Evolutionary conservation across 75 land plant genomes (phyloP), one percentile per base, ranked within the genome.

Genomic region (Pinus albicaulis): DNA sequence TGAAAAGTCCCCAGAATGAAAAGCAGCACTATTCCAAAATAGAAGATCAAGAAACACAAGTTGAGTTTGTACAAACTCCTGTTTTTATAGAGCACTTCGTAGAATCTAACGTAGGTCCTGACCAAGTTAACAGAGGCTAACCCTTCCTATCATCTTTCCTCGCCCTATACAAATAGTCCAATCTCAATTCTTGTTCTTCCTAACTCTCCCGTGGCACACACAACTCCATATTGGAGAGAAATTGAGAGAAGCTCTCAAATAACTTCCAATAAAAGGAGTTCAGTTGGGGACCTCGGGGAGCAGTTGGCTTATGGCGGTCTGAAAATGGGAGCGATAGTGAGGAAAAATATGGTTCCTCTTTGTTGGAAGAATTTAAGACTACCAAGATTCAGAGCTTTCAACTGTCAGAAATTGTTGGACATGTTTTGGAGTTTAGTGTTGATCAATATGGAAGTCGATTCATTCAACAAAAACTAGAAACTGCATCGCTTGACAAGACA

Each of bases 361-460:
- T 95, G 53, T 89, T 97, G 74, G 99, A 97, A 66, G 99, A 97
- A 79, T 78, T 95, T 71, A 97, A 97, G 79, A 87, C 88, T 56
- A 86, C 85, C 44, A 89, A 89, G 63, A 82, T 81, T 14, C 79
- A 86, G 7, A 89, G 88, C 71, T 91, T 92, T 87, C 98, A 95
- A 74, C 85, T 98, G 10, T 86, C 98, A 25, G 99, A 98, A 78
- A 95, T 98, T 82, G 81, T 86, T 53, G 98, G 99, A 25, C 94
- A 86, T 68, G 89, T 98, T 73, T 95, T 98, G 63, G 98, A 95
- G 77, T 98, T 95, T 83, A 98, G 98, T 80, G 87, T 86, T 70
- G 99, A 98, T 75, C 99, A 98, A 85, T 94, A 95, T 78, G 99
- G 99, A 65, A 98, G 99, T 74, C 87, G 99, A 55, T 98, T 98